Base-by-base conservation (phyloP, 2,329 filamentous ascomycete species). In the Ascochyta koolunga region DNA sequence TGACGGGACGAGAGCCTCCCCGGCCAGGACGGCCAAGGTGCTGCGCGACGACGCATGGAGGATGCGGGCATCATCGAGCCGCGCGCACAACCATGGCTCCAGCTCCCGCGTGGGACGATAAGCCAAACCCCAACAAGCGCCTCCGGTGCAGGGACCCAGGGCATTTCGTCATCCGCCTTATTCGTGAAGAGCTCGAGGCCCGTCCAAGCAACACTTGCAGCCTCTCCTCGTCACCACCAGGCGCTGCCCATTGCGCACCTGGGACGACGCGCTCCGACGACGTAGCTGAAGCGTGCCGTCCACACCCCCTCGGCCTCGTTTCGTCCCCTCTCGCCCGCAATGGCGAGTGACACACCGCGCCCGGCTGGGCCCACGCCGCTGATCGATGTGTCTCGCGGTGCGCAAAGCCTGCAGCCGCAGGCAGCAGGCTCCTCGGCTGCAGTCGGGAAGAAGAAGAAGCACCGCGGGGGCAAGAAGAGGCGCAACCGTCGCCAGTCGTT, bases 401-500 rank as follows among this genome's bases (percentile, higher is more conserved):
- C 39, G 35, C 24, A 25, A 27, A 40, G 16, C 33, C 24, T 18
- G 35, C 19, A 40, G 39, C 43, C 44, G 35, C 51, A 38, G 27
- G 21, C n/a, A 16, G 54, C 33, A 1, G 48, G 54, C 16, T 52
- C 64, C 4, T 54, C 65, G 8, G 43, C 60, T 38, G 56, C 55
- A 10, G 48, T 63, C 2, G 60, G 66, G 66, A 86, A 87, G 79
- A 90, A 91, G 71, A 89, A 88, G 70, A 88, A 86, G 65, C 88
- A 91, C 73, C 85, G 90, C 38, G 87, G 85, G 27, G 89, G 89
- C 32, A 93, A 88, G 81, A 92, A 91, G 78, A 89, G 89, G 75
- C 86, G 86, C 54, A 77, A 86, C 57, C 85, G 91, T 60, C 85
- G 90, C 58, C 90, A 90, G 78, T 96, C 91, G 8, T 96, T 96